Base-by-base conservation (phyloP, 495 filamentous ascomycete species). In the Pseudevernia furfuracea region DNA sequence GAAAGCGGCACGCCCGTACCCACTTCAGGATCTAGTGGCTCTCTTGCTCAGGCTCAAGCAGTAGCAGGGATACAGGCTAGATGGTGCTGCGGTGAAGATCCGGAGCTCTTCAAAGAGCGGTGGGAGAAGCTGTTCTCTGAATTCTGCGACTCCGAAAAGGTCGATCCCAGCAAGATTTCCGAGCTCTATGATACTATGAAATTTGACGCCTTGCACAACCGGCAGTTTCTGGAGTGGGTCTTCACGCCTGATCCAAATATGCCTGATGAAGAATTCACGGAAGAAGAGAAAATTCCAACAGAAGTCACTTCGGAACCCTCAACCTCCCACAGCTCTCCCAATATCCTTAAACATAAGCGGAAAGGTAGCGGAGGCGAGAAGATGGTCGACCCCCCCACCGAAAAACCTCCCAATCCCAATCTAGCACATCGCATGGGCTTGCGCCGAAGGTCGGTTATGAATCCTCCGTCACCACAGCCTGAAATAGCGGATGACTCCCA, bases 151-250 rank as follows among this genome's bases (percentile, higher is more conserved):
- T 87, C 88, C 7, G 94, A 98, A 67, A 98, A 97, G 77, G 90
- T 97, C 14, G 94, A 98, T 72, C 94, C 94, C 1, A 96, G 91
- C 78, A 97, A 97, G 78, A 91, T 98, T 43, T 96, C 91, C 11
- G 94, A 98, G 76, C 79, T 98, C 3, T 97, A 97, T 71, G 94
- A 98, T 74, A 97, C 92, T 37, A 97, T 97, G 92, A 98, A 98
- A 73, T 98, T 97, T 69, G 94, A 98, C 70, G 94, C 95, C 3
- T 81, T 98, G 32, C 94, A 98, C 73, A 98, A 98, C 73, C 85
- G 95, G 7, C 89, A 89, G 64, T 97, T 97, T 65, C 78, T 98
- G n/a, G 95, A 98, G 75, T 96, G 93, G 87, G 89, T 96, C 4
- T 97, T 98, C 71, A 96, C 91, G 65, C 95, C 94, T 4, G 82